Evolutionary conservation across 2,329 filamentous ascomycete genomes (phyloP).

Genomic region (Triangularia setosa): DNA sequence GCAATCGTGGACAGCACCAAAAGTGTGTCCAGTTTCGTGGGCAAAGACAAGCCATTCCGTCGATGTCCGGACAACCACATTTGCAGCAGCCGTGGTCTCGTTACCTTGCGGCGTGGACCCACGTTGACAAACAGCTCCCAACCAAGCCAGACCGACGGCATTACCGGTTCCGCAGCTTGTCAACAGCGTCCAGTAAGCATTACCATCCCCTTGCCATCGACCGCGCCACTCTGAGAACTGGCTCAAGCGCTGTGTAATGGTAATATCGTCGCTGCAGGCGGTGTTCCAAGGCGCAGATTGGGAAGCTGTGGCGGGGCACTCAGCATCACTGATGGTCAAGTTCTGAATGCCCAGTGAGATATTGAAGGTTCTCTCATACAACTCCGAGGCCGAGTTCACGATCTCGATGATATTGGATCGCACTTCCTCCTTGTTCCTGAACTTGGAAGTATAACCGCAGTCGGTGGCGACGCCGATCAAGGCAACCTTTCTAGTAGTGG

Average conservation of each 20-base stretch:
- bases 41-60: slow-evolving; percentile 95
- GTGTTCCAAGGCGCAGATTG: slow-evolving; percentile 78
- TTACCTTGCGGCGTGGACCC: slow-evolving; percentile 55
- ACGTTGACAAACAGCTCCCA: slow-evolving; percentile 75
- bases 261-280: slow-evolving; percentile 58
- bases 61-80: slow-evolving; percentile 79
- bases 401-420: slow-evolving; percentile 73
- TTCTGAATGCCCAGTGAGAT: slow-evolving; percentile 89
- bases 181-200: slow-evolving; percentile 91
- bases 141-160: slow-evolving; percentile 89
- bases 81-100: slow-evolving; percentile 78
- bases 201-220: slow-evolving; percentile 62
- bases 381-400: slow-evolving; percentile 79
- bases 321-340: slow-evolving; percentile 68
- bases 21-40: slow-evolving; percentile 91
- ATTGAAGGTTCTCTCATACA: slow-evolving; percentile 92
- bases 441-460: slow-evolving; percentile 76
- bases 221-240: slow-evolving; percentile 88
- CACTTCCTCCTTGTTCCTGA: slow-evolving; percentile 62
- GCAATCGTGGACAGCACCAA: slow-evolving; percentile 95
- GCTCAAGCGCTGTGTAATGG: slow-evolving; percentile 76
- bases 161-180: slow-evolving; percentile 76
- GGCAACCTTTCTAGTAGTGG: slow-evolving; percentile 84
- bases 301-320: slow-evolving; percentile 69
- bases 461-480: slow-evolving; percentile 90